phyloP scores from a whole-genome alignment of 73 alveolate genomes.

The Effrenium voratum region DNA sequence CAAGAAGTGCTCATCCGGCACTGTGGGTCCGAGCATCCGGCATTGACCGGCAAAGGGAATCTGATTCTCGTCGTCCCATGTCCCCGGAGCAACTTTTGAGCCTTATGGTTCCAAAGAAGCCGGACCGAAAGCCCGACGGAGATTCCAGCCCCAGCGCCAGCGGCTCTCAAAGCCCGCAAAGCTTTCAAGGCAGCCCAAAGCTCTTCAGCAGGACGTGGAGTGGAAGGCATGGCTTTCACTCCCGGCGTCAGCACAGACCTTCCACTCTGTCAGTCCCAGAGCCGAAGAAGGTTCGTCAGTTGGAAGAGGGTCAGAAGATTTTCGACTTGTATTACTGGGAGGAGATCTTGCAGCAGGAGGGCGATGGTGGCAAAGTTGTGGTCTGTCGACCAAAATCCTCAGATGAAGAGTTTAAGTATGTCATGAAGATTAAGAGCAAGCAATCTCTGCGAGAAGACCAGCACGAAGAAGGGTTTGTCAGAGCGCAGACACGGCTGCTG shows the following conservation, averaged over 20 bases:
- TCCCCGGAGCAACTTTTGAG: constrained; percentile 51
- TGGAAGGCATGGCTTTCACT: neutral
- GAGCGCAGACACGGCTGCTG: constrained; percentile 49
- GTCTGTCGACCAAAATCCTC: constrained; percentile 48
- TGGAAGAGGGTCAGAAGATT: constrained; percentile 55
- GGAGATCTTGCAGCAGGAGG: constrained; percentile 63
- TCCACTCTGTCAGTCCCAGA: neutral
- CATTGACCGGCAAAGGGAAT: neutral
- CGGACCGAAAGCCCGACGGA: neutral
- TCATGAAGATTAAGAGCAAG: constrained; percentile 76
- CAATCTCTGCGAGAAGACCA: constrained; percentile 59
- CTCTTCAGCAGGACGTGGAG: neutral
- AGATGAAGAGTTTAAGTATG: constrained; percentile 9
- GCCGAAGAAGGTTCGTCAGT: neutral
- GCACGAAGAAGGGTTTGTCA: constrained; percentile 62
- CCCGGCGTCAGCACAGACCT: neutral
- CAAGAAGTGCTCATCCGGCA: neutral
- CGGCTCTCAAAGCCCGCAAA: neutral
- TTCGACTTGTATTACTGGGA: constrained; percentile 74
- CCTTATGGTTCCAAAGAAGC: neutral
- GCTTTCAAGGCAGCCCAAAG: neutral
- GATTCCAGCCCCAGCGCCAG: neutral
- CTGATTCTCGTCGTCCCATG: neutral
- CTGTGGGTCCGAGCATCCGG: neutral
- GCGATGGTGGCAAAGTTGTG: constrained; percentile 79